A percentile compares a stretch with the other conserved stretches of the same genome.
Conservation (phyloP, 148 eudicot species). For the Rhododendron henanense region DNA sequence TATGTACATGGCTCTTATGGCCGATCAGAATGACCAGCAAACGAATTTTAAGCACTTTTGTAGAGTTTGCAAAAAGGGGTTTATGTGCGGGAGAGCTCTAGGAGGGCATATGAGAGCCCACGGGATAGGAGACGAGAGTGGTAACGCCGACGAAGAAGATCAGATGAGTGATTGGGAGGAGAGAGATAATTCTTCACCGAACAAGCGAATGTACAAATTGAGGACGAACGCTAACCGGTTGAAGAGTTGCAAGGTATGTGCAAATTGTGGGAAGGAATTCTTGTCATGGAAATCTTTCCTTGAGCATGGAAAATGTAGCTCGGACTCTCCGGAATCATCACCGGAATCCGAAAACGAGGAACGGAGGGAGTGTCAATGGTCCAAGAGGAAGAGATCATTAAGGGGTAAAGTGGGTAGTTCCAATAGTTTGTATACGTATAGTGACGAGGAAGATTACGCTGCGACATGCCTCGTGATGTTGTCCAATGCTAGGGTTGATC, state of each 20-base stretch:
- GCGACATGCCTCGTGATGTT: slow-evolving; percentile 43
- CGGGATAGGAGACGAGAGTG: slow-evolving; percentile 71
- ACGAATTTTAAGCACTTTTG: slow-evolving; percentile 76
- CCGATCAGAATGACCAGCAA: slow-evolving; percentile 34
- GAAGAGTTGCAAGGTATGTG: slow-evolving; percentile 55
- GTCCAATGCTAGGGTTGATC: slow-evolving; percentile 39
- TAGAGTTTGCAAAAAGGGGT: slow-evolving; percentile 81
- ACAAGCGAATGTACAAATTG: slow-evolving; percentile 60
- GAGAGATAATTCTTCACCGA: slow-evolving; percentile 30
- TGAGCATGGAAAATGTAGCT: slow-evolving; percentile 73
- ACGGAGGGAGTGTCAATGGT: slow-evolving; percentile 40
- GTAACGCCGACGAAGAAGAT: slow-evolving; percentile 53
- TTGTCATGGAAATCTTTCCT: slow-evolving; percentile 81
- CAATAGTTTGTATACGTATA: slow-evolving; percentile 27
- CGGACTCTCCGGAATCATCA: slow-evolving; percentile 49
- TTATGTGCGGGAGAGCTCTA: slow-evolving; percentile 85
- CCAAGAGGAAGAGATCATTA: slow-evolving; percentile 66
- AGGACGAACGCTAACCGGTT: slow-evolving; percentile 81
- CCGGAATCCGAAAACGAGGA: slow-evolving; percentile 43
- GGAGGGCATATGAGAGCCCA: slow-evolving; percentile 99
- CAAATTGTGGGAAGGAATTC: slow-evolving; percentile 78
- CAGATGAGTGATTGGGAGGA: slow-evolving; percentile 70
- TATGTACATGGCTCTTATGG: slow-evolving; percentile 48
- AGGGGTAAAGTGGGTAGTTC: slow-evolving; percentile 48
- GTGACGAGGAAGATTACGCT: slow-evolving; percentile 44